These are phyloP conservation scores for Gloeopeniophorella convolvens DNA, from an alignment of 768 basidiomycete species.

Conservation along the genomic window DNA sequence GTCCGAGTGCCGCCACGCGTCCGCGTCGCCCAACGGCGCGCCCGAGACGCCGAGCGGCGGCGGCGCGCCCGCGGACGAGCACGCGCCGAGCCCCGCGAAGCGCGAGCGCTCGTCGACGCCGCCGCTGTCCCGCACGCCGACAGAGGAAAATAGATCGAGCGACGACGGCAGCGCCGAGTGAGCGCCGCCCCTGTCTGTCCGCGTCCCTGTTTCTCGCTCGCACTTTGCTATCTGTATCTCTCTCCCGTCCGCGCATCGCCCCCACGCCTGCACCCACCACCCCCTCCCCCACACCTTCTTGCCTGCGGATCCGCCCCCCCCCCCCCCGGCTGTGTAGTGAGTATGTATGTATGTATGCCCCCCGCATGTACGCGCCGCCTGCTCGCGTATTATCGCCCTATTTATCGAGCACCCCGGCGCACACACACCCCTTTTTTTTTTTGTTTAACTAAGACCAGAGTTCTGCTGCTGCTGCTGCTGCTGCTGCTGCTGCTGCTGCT, in stretches of 20 bases:
- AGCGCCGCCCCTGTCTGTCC: no score
- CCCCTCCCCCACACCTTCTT: constrained; percentile 9
- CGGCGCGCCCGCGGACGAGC: constrained; percentile 6
- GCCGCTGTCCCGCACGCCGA: constrained; percentile 11
- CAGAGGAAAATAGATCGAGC: constrained; percentile 14
- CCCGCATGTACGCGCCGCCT: no score
- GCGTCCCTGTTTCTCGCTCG: no score
- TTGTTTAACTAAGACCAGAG: no score
- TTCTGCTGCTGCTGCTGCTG: no score
- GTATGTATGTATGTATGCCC: constrained; percentile 21
- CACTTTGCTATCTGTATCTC: no score
- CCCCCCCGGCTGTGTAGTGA: constrained; percentile 12
- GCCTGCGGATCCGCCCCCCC: neutral
- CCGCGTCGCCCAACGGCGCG: constrained; percentile 9
- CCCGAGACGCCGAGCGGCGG: neutral
- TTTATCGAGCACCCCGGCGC: constrained; percentile 9
- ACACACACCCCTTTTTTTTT: neutral
- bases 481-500: no score
- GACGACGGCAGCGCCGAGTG: constrained; percentile 15
- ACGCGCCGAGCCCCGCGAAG: constrained; percentile 13
- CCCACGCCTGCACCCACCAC: no score
- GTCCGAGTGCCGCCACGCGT: constrained; percentile 56
- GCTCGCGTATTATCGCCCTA: no score
- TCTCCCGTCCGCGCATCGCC: no score
- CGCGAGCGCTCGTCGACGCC: constrained; percentile 17